These are phyloP conservation scores for Hemisphaericaspora lyxosophila DNA, from an alignment of 1,139 yeast genomes.

Conservation along the genomic window DNA sequence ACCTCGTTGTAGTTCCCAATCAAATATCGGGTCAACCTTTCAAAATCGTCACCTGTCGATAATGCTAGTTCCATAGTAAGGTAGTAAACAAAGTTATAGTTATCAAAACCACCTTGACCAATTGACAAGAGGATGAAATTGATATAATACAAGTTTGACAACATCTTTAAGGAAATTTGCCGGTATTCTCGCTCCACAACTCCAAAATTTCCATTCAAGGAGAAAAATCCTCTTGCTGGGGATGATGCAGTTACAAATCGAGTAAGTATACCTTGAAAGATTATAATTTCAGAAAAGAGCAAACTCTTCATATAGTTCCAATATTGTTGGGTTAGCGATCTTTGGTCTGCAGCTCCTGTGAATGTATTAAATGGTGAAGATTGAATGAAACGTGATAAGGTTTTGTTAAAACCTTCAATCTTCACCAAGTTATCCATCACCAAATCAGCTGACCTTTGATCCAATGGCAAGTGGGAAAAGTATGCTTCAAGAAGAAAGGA, in stretches of 20 bases:
- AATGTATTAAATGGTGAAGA: constrained; percentile 23
- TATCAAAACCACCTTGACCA: constrained; percentile 72
- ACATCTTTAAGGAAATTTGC: constrained; percentile 34
- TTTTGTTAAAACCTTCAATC: constrained; percentile 28
- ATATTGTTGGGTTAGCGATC: constrained; percentile 23
- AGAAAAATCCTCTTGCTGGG: constrained; percentile 8
- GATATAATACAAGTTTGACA: constrained; percentile 50
- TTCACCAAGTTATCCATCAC: constrained; percentile 20
- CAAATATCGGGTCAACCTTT: constrained; percentile 38
- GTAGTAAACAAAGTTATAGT: constrained; percentile 64
- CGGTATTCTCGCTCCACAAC: constrained; percentile 24
- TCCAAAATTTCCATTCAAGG: constrained; percentile 8
- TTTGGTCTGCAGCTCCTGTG: constrained; percentile 13
- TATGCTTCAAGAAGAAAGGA: constrained; percentile 47
- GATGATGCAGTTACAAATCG: constrained; percentile 26
- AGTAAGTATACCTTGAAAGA: constrained; percentile 56
- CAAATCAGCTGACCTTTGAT: constrained; percentile 18
- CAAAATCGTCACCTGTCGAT: constrained; percentile 27
- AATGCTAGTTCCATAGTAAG: constrained; percentile 46
- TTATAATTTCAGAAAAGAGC: constrained; percentile 51
- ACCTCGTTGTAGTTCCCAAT: constrained; percentile 42
- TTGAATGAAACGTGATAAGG: constrained; percentile 25
- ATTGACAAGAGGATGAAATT: constrained; percentile 57
- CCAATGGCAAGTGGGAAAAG: constrained; percentile 22
- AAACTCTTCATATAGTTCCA: constrained; percentile 44